These are phyloP conservation scores for Ganoderma sinense DNA, from an alignment of 1,284 basidiomycete species.

Conservation along the genomic window DNA sequence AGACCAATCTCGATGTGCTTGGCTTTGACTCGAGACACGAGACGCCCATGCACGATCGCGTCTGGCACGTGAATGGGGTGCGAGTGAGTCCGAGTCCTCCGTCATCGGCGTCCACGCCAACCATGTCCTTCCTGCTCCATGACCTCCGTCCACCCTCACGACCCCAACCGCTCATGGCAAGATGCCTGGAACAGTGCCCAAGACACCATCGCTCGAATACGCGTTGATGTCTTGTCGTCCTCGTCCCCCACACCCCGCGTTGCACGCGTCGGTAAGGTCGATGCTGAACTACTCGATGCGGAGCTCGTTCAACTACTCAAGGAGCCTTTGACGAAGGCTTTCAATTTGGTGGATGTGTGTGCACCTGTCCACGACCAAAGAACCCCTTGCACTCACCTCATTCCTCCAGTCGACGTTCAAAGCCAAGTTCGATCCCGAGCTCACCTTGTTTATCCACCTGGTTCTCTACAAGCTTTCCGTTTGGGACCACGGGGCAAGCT, in stretches of 20 bases:
- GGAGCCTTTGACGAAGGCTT: slow-evolving; percentile 82
- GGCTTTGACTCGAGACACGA: slow-evolving; percentile 30
- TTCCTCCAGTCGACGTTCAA: slow-evolving; percentile 62
- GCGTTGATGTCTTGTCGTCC: slow-evolving; percentile 44
- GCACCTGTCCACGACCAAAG: slow-evolving; percentile 34
- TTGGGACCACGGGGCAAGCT: slow-evolving; percentile 84
- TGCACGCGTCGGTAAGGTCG: slow-evolving; percentile 90
- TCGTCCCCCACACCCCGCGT: slow-evolving; percentile 52
- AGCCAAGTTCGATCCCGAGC: slow-evolving; percentile 81
- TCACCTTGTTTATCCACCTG: slow-evolving; percentile 80
- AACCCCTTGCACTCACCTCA: neutral
- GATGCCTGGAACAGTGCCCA: slow-evolving; percentile 70
- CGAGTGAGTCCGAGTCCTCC: slow-evolving; percentile 11
- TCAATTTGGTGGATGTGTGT: slow-evolving; percentile 76
- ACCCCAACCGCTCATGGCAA: slow-evolving; percentile 53
- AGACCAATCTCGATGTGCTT: slow-evolving; percentile 30
- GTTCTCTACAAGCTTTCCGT: slow-evolving; percentile 87
- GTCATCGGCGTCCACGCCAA: slow-evolving; percentile 13
- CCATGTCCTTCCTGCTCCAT: slow-evolving; percentile 29
- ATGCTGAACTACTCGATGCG: slow-evolving; percentile 91
- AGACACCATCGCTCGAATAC: slow-evolving; percentile 56
- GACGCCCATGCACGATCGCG: slow-evolving; percentile 25
- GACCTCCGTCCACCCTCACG: slow-evolving; percentile 30
- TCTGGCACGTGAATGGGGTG: slow-evolving; percentile 27
- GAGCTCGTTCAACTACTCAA: slow-evolving; percentile 87